Percentiles rank a stretch among this genome's conserved stretches.
These are phyloP conservation scores for Taiwanofungus camphoratus DNA, from an alignment of 1,284 basidiomycete genomes.

Conservation along the genomic window DNA sequence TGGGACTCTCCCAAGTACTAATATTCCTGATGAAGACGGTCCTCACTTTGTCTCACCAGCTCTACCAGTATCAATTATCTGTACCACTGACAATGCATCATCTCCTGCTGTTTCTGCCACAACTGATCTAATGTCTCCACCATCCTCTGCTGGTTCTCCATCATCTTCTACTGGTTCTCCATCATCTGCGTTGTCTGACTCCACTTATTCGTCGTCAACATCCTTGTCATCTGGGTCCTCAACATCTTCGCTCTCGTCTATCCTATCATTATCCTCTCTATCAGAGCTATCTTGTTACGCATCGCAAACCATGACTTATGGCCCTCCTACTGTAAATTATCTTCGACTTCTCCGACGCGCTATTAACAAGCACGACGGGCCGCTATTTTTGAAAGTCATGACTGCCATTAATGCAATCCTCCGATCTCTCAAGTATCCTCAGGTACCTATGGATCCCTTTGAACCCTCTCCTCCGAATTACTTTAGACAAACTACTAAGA, in stretches of 20 bases:
- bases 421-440: slow-evolving; percentile 56
- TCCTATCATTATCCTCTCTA: slow-evolving; percentile 23
- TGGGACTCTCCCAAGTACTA: slow-evolving; percentile 53
- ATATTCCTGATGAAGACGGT: slow-evolving; percentile 32
- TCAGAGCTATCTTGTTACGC: slow-evolving; percentile 32
- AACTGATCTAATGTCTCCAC: slow-evolving; percentile 18
- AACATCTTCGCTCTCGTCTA: slow-evolving; percentile 16
- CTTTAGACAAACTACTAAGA: slow-evolving; percentile 39
- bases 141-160: background rate
- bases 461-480: slow-evolving; percentile 38
- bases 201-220: slow-evolving; percentile 17
- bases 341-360: slow-evolving; percentile 60
- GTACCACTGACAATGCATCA: slow-evolving; percentile 21
- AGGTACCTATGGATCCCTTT: slow-evolving; percentile 43
- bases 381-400: slow-evolving; percentile 59
- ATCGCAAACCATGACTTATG: slow-evolving; percentile 21
- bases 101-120: slow-evolving; percentile 28
- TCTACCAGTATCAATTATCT: slow-evolving; percentile 5
- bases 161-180: slow-evolving; percentile 11
- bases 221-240: slow-evolving; percentile 22
- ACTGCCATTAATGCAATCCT: slow-evolving; percentile 52
- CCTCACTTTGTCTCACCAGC: slow-evolving; percentile 1
- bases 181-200: slow-evolving; percentile 13
- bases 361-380: slow-evolving; percentile 57
- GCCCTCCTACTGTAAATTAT: slow-evolving; percentile 34